These are phyloP conservation scores for Ensete glaucum DNA, from an alignment of 176 grass and related monocot species.

Conservation along the genomic window DNA sequence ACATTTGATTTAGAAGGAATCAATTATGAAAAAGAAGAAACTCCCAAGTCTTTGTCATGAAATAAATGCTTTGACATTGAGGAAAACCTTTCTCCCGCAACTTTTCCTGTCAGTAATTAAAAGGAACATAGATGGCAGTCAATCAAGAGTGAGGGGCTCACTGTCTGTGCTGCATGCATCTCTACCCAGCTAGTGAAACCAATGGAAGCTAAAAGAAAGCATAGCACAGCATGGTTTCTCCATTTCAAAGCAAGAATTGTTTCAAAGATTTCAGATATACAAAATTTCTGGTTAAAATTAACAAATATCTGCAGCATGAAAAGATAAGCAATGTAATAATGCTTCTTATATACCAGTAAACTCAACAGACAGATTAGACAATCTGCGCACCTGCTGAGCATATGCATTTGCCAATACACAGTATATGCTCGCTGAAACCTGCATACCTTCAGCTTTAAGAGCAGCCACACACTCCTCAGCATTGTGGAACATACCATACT, in stretches of 20 bases:
- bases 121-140: neutral
- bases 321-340: neutral
- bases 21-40: no score
- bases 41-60: neutral
- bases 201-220: neutral
- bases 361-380: neutral
- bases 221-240: neutral
- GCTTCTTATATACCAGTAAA: neutral
- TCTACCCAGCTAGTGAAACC: neutral
- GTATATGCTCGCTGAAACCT: slow-evolving; percentile 52
- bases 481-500: slow-evolving; percentile 55
- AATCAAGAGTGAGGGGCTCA: neutral
- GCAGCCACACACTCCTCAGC: slow-evolving; percentile 59
- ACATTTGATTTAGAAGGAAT: no score
- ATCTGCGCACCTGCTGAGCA: slow-evolving; percentile 47
- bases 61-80: neutral
- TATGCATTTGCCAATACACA: slow-evolving; percentile 71
- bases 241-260: neutral
- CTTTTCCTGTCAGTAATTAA: no score
- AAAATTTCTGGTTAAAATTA: neutral
- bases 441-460: slow-evolving; percentile 54
- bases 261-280: neutral
- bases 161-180: neutral
- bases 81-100: neutral
- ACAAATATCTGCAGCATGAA: no score